Percentiles rank a stretch among this genome's conserved stretches.
phyloP scores from a whole-genome alignment of 805 yeast genomes.

The Pichia kluyveri region DNA sequence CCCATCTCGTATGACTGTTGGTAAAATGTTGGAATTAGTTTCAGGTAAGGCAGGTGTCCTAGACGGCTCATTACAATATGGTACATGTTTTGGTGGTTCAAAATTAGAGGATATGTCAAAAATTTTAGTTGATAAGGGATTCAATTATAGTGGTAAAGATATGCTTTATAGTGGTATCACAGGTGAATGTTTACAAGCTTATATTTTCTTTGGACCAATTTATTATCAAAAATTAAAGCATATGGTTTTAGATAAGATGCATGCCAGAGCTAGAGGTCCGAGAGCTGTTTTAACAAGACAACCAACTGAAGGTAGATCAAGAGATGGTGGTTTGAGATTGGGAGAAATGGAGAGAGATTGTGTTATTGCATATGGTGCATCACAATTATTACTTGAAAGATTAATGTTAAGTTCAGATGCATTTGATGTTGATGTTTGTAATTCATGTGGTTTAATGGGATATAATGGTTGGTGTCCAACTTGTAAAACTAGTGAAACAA shows the following conservation, averaged over 20 bases:
- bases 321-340: slow-evolving; percentile 97
- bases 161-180: slow-evolving; percentile 96
- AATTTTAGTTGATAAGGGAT: slow-evolving; percentile 84
- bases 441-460: slow-evolving; percentile 93
- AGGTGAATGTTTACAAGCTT: slow-evolving; percentile 95
- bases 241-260: slow-evolving; percentile 99
- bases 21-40: slow-evolving; percentile 93
- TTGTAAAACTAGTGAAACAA: slow-evolving; percentile 79
- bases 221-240: slow-evolving; percentile 97
- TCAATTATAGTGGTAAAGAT: slow-evolving; percentile 92
- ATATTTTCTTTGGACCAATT: slow-evolving; percentile 96
- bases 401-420: slow-evolving; percentile 97
- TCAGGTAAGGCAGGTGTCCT: slow-evolving; percentile 97
- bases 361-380: slow-evolving; percentile 98
- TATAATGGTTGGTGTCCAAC: slow-evolving; percentile 97
- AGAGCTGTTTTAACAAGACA: slow-evolving; percentile 96
- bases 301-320: slow-evolving; percentile 97
- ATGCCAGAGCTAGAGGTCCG: slow-evolving; percentile 98
- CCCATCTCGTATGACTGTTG: slow-evolving; percentile 99
- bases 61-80: slow-evolving; percentile 85
- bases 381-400: slow-evolving; percentile 86
- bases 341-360: slow-evolving; percentile 99
- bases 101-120: slow-evolving; percentile 90
- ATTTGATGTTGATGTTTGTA: slow-evolving; percentile 93
- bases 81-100: slow-evolving; percentile 99